Percentiles rank a stretch among this genome's conserved stretches.
Conservation (phyloP, 208 protist genomes). For the Wallacemonas sp. region DNA sequence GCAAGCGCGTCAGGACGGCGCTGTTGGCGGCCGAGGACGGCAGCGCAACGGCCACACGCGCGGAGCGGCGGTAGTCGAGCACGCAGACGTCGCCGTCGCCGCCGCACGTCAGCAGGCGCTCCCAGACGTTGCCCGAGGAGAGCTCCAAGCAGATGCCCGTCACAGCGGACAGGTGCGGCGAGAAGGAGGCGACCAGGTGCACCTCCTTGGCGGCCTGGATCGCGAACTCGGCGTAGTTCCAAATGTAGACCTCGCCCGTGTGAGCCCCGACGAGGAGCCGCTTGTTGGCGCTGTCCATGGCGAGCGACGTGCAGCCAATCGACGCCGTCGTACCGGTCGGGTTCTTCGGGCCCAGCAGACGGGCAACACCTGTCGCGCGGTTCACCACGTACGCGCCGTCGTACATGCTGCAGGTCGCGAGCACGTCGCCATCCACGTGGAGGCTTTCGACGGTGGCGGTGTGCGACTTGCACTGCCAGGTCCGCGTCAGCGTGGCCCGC, state of each 20-base stretch:
- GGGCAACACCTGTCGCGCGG: slow-evolving; percentile 26
- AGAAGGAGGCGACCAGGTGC: slow-evolving; percentile 25
- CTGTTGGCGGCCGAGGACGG: slow-evolving; percentile 3
- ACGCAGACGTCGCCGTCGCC: slow-evolving; percentile 44
- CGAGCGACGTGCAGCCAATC: slow-evolving; percentile 23
- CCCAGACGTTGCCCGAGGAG: slow-evolving; percentile 44
- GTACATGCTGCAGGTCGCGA: slow-evolving; percentile 59
- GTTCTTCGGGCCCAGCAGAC: slow-evolving; percentile 19
- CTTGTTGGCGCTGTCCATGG: slow-evolving; percentile 61
- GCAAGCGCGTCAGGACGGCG: not conserved
- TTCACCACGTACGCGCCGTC: slow-evolving; percentile 59
- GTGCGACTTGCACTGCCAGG: slow-evolving; percentile 70
- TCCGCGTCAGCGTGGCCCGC: slow-evolving; percentile 19
- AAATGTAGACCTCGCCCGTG: slow-evolving; percentile 49
- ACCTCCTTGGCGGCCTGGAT: slow-evolving; percentile 27
- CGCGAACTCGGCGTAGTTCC: slow-evolving; percentile 69
- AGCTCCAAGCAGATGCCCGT: slow-evolving; percentile 62
- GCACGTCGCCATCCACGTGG: slow-evolving; percentile 58
- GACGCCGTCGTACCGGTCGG: not conserved
- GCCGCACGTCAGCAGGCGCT: slow-evolving; percentile 42
- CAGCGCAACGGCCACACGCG: not conserved
- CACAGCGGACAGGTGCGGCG: slow-evolving; percentile 40
- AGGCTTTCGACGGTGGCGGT: slow-evolving; percentile 46
- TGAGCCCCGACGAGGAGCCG: slow-evolving; percentile 57
- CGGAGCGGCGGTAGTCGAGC: slow-evolving; percentile 33